These are phyloP conservation scores for Myotisia sp. DNA, from an alignment of 2,329 filamentous ascomycete genomes.

Conservation along the genomic window DNA sequence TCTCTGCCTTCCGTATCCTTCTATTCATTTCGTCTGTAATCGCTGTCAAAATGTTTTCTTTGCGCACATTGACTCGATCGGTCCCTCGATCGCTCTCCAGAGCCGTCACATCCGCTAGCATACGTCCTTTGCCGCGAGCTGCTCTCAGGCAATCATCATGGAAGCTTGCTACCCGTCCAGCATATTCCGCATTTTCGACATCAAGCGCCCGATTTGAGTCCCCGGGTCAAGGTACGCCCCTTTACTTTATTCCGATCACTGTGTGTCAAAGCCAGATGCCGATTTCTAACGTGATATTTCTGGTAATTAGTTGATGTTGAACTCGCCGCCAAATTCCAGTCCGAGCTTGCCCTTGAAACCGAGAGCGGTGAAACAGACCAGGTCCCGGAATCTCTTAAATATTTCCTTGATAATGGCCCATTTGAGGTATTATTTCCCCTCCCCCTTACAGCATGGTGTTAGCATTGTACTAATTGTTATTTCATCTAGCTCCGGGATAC, in stretches of 20 bases:
- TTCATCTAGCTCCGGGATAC: conserved; percentile 62
- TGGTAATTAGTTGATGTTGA: conserved; percentile 50
- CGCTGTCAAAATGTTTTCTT: conserved; percentile 49
- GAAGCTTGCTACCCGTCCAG: conserved; percentile 30
- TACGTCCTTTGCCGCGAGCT: conserved; percentile 35
- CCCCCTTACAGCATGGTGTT: no score
- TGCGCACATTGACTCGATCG: conserved; percentile 51
- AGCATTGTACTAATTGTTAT: conserved; percentile 5
- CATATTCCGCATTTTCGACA: conserved; percentile 36
- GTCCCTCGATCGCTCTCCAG: conserved; percentile 51
- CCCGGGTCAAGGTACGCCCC: conserved; percentile 32
- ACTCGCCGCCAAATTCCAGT: conserved; percentile 71
- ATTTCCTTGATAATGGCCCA: conserved; percentile 72
- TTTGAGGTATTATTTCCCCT: conserved; percentile 55
- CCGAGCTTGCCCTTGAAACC: conserved; percentile 70
- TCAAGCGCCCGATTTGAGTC: conserved; percentile 29
- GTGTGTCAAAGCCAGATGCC: conserved; percentile 6
- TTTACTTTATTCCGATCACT: background rate
- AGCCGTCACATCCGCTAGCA: conserved; percentile 37
- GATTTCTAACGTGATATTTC: conserved; percentile 10
- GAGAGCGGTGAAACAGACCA: conserved; percentile 61
- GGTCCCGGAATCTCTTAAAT: conserved; percentile 62
- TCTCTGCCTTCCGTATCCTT: background rate
- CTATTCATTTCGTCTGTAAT: background rate
- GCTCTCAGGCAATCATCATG: conserved; percentile 37